Conservation (phyloP, 345 rosid species). For the Streptanthus diversifolius region DNA sequence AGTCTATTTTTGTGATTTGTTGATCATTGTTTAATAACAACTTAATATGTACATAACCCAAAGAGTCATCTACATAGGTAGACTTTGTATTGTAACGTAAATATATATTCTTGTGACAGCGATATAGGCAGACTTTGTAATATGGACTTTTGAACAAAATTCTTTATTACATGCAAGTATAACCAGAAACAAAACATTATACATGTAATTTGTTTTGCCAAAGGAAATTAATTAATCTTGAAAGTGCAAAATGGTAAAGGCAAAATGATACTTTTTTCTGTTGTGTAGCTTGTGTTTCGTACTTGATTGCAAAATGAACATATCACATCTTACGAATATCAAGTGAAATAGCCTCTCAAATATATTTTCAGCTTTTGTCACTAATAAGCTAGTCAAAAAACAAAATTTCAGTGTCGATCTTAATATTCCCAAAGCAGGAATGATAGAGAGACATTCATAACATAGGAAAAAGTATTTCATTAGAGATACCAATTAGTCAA, state of each 20-base stretch:
- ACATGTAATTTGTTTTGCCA: neutral
- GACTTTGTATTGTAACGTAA: constrained; percentile 21
- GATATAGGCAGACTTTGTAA: neutral
- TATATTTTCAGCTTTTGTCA: neutral
- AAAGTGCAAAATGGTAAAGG: neutral
- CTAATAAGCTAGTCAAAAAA: neutral
- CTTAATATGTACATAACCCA: constrained; percentile 29
- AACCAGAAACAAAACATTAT: neutral
- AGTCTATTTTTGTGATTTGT: constrained; percentile 15
- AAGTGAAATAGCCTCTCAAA: neutral
- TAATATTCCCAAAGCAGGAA: neutral
- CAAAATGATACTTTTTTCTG: neutral
- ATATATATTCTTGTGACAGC: constrained; percentile 4
- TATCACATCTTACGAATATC: neutral
- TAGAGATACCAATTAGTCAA: neutral
- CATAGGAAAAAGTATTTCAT: neutral
- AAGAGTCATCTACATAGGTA: neutral
- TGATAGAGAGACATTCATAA: neutral
- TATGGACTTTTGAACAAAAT: neutral
- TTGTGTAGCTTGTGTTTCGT: neutral
- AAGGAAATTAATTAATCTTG: neutral
- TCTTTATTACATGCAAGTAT: neutral
- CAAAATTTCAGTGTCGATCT: neutral
- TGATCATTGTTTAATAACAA: constrained; percentile 6
- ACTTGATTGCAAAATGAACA: neutral